A percentile compares a stretch with the other conserved stretches of the same genome.
Conservation (phyloP, 306 rosid genomes). For the Sindora glabra region DNA sequence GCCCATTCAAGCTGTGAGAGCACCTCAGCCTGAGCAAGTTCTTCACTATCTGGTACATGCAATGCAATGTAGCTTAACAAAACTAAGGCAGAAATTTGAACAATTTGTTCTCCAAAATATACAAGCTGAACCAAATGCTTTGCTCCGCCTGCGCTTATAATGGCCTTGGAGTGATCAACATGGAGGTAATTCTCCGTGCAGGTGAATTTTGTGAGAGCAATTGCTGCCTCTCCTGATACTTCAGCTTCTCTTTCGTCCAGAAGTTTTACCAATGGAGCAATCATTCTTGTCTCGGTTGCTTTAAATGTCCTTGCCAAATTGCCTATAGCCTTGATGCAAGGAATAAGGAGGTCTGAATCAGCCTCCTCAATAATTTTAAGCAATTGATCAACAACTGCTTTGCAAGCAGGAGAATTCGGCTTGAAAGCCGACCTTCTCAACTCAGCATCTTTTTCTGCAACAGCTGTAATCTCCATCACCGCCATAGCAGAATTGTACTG, state of each 20-base stretch:
- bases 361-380: constrained; percentile 57
- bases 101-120: constrained; percentile 73
- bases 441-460: constrained; percentile 83
- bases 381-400: constrained; percentile 81
- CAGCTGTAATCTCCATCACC: constrained; percentile 76
- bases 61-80: constrained; percentile 74
- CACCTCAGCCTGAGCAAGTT: constrained; percentile 69
- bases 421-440: constrained; percentile 84
- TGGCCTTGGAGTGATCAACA: constrained; percentile 76
- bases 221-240: constrained; percentile 51
- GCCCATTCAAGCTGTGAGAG: constrained; percentile 86
- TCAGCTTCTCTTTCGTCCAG: constrained; percentile 78
- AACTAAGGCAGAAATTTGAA: constrained; percentile 53
- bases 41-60: constrained; percentile 86
- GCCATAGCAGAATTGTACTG: constrained; percentile 86
- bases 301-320: constrained; percentile 80
- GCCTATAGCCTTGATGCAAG: constrained; percentile 73
- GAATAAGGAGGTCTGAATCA: constrained; percentile 64
- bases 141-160: constrained; percentile 69
- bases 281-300: constrained; percentile 77
- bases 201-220: constrained; percentile 73
- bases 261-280: constrained; percentile 70
- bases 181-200: constrained; percentile 69
- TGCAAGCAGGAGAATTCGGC: constrained; percentile 92
- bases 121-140: constrained; percentile 80